phyloP scores from a whole-genome alignment of 208 protist species.

The Acanthamoeba healyi region DNA sequence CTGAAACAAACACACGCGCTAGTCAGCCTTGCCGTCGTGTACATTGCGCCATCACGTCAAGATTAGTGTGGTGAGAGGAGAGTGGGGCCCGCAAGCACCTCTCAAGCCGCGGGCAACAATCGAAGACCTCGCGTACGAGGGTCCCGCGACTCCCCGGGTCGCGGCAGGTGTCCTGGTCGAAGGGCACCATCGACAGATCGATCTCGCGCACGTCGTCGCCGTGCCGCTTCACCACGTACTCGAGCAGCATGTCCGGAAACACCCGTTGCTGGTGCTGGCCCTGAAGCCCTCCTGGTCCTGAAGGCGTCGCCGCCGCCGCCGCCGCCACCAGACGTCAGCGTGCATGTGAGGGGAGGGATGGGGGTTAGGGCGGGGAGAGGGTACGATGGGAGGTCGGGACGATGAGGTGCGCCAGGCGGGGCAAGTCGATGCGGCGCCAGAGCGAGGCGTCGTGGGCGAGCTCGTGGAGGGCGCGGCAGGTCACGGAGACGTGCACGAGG shows the following conservation, averaged over 20 bases:
- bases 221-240: not conserved
- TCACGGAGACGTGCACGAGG: not conserved
- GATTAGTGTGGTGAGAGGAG: too few relatives aligned
- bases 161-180: not conserved
- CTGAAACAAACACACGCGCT: too few relatives aligned
- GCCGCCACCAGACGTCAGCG: not conserved
- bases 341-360: not conserved
- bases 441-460: not conserved
- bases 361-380: not conserved
- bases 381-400: not conserved
- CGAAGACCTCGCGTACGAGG: not conserved
- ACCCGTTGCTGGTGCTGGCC: not conserved
- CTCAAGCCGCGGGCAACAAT: not conserved
- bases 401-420: slow-evolving; percentile 6
- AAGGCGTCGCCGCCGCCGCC: too few relatives aligned
- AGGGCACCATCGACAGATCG: not conserved
- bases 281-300: not conserved
- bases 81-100: too few relatives aligned
- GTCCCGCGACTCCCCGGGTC: not conserved
- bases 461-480: not conserved
- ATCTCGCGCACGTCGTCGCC: not conserved
- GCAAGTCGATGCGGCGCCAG: not conserved
- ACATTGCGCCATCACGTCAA: too few relatives aligned
- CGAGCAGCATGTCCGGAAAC: slow-evolving; percentile 10
- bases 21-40: too few relatives aligned